These are phyloP conservation scores for Schrenkiella parvula DNA, from an alignment of 345 rosid genomes.

Conservation along the genomic window DNA sequence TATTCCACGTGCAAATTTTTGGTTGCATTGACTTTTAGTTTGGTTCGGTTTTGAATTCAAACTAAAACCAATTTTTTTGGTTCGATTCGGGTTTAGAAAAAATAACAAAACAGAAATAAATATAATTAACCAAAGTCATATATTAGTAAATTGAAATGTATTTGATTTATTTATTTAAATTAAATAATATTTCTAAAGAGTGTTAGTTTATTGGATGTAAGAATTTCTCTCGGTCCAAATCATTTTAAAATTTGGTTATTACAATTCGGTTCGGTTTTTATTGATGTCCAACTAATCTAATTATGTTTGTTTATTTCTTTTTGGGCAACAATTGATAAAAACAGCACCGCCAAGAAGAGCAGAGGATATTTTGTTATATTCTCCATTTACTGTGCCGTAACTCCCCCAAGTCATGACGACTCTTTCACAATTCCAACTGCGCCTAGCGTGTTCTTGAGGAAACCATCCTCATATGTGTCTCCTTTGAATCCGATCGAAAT, in stretches of 20 bases:
- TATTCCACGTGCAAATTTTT: neutral
- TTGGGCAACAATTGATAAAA: neutral
- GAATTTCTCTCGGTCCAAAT: no score
- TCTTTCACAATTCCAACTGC: constrained; percentile 25
- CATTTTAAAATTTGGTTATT: neutral
- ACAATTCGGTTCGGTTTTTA: neutral
- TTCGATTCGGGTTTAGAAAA: neutral
- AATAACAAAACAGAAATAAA: neutral
- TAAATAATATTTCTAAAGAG: no score
- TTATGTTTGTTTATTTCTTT: neutral
- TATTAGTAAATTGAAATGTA: neutral
- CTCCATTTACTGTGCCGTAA: constrained; percentile 1
- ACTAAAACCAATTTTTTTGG: neutral
- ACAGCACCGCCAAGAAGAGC: constrained; percentile 6
- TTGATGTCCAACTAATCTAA: no score
- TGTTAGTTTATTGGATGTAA: no score
- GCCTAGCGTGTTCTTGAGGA: constrained; percentile 39
- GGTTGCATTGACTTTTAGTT: neutral
- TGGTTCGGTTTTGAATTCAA: neutral
- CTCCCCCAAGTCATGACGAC: constrained; percentile 30
- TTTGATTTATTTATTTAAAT: no score
- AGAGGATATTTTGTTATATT: constrained; percentile 10
- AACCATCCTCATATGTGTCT: constrained; percentile 13
- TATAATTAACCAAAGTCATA: neutral
- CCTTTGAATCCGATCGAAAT: constrained; percentile 7